These are phyloP conservation scores for Aspergillus novofumigatus DNA, from an alignment of 2,329 filamentous ascomycete genomes.

Conservation along the genomic window DNA sequence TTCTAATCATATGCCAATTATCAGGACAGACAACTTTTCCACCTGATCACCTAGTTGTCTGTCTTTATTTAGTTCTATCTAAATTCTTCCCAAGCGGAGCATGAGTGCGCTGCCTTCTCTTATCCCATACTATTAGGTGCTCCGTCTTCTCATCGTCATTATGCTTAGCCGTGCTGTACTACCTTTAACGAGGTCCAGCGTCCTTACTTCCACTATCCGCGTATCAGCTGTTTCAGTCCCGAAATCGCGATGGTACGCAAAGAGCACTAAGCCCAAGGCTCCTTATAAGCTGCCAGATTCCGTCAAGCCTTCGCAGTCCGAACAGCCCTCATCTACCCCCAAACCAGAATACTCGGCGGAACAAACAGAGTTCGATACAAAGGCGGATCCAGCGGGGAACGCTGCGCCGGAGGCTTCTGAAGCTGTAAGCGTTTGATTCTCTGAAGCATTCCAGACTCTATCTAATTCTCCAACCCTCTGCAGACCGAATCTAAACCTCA, in stretches of 20 bases:
- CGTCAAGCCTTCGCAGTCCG: conserved; percentile 24
- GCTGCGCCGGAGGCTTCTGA: conserved; percentile 24
- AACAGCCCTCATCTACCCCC: conserved; percentile 22
- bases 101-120: conserved; percentile 15
- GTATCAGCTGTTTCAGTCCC: conserved; percentile 29
- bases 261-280: conserved; percentile 30
- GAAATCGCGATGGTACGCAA: conserved; percentile 38
- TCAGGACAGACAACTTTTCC: not conserved
- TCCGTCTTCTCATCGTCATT: conserved; percentile 15
- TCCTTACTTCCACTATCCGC: conserved; percentile 33
- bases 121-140: conserved; percentile 11
- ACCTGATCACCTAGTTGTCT: not conserved
- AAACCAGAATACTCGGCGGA: conserved; percentile 29
- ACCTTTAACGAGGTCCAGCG: conserved; percentile 42
- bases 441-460: not conserved
- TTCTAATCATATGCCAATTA: conserved; percentile 3
- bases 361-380: conserved; percentile 37
- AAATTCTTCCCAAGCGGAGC: conserved; percentile 8
- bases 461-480: conserved; percentile 8
- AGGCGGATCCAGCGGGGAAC: conserved; percentile 29
- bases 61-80: not conserved
- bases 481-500: conserved; percentile 45
- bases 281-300: conserved; percentile 34
- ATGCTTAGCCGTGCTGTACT: conserved; percentile 46
- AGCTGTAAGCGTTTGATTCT: conserved; percentile 22